Base-by-base conservation (phyloP, 345 rosid genomes). In the Murraya koenigii region DNA sequence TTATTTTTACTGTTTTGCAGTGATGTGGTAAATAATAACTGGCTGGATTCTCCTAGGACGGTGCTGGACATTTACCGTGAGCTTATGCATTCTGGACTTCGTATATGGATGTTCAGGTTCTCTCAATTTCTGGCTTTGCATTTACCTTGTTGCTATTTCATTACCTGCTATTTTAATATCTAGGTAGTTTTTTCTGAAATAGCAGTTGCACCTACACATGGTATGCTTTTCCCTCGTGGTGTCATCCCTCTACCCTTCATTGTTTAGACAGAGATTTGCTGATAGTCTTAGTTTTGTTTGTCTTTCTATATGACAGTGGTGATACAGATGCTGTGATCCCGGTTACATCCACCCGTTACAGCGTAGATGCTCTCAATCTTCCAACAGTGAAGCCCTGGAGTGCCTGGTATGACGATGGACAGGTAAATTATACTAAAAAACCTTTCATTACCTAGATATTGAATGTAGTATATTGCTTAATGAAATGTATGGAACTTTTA, bases 91-190 rank as follows among this genome's bases (percentile, higher is more conserved):
- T 82, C 87, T 14, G 94, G 98, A 56, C 91, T 95, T 41, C 94
- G 92, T 59, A 90, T 95, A 81, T 95, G 98, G 98, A 81, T 93
- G 76, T 95, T 93, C 97, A 92, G 99, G 99, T 95, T 79, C 35
- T 76, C 65, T 67, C 77, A 60, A 52, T 8, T 33, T 64, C 19
- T 7, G 25, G 22, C 22, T 13, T 47, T 2, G 55, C 44, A 56
- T 22, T 41, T 65, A 64, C 41, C n/a, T n/a, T n/a, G n/a, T n/a
- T n/a, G n/a, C n/a, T n/a, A n/a, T n/a, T n/a, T n/a, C n/a, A n/a
- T n/a, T n/a, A n/a, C n/a, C n/a, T n/a, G n/a, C n/a, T n/a, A n/a
- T n/a, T n/a, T n/a, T n/a, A n/a, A n/a, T n/a, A n/a, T n/a, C n/a
- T n/a, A n/a, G n/a, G n/a, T n/a, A n/a, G n/a, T n/a, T n/a, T n/a